Conservation (phyloP, 331 rosid species). For the Quercus lobata region DNA sequence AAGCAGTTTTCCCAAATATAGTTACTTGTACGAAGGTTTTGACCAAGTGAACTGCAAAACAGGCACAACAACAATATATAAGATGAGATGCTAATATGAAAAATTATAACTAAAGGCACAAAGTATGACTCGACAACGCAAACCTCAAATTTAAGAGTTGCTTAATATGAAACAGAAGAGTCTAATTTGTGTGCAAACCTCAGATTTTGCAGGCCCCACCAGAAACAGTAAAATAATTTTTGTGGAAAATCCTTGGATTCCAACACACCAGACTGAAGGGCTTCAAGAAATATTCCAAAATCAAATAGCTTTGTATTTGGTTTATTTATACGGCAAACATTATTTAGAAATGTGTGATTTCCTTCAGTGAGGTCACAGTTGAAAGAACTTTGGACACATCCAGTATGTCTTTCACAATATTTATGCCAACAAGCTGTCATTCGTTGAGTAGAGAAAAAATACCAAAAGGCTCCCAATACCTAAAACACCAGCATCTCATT, state of each 20-base stretch:
- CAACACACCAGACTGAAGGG: constrained; percentile 85
- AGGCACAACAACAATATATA: not conserved
- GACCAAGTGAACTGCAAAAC: constrained; percentile 36
- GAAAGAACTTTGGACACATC: constrained; percentile 33
- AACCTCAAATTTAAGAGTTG: constrained; percentile 9
- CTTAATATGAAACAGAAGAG: too few relatives aligned
- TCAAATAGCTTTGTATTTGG: constrained; percentile 37
- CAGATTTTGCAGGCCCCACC: constrained; percentile 93
- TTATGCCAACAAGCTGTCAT: constrained; percentile 77
- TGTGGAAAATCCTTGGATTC: constrained; percentile 66
- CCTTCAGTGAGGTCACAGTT: constrained; percentile 39
- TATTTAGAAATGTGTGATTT: constrained; percentile 35
- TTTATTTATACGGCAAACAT: constrained; percentile 53
- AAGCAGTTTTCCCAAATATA: constrained; percentile 24
- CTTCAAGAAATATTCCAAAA: constrained; percentile 86
- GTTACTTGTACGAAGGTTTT: constrained; percentile 26
- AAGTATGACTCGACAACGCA: not conserved
- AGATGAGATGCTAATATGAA: too few relatives aligned
- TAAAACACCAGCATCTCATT: constrained; percentile 26
- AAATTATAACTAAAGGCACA: too few relatives aligned
- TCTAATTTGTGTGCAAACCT: constrained; percentile 34
- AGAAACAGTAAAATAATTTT: constrained; percentile 78
- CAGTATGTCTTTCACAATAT: constrained; percentile 39
- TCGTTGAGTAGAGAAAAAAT: constrained; percentile 78
- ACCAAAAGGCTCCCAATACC: constrained; percentile 93